These are phyloP conservation scores for Fusarium palustre DNA, from an alignment of 2,329 filamentous ascomycete species.

Conservation along the genomic window DNA sequence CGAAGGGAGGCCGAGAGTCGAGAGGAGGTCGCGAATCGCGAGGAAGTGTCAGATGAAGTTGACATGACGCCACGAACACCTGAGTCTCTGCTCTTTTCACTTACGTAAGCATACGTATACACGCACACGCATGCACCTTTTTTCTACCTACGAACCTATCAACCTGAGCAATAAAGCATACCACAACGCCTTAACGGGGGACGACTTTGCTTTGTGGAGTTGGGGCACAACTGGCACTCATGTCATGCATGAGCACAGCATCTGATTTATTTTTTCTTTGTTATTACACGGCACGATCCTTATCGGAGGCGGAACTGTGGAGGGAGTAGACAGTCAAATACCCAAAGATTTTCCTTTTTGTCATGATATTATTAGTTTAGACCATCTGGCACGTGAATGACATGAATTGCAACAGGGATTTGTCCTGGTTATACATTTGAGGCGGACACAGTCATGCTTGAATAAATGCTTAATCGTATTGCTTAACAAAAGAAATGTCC, in stretches of 20 bases:
- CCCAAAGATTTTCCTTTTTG: constrained; percentile 48
- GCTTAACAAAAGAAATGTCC: constrained; percentile 36
- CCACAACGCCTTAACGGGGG: constrained; percentile 36
- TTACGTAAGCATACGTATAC: constrained; percentile 2
- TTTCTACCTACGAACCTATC: constrained; percentile 24
- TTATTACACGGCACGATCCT: constrained; percentile 33
- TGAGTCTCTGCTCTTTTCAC: constrained; percentile 19
- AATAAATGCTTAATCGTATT: background rate
- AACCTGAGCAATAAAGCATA: constrained; percentile 32
- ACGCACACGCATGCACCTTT: background rate
- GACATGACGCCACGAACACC: constrained; percentile 13
- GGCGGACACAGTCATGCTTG: background rate
- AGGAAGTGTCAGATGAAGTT: constrained; percentile 36
- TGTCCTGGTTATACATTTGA: constrained; percentile 1
- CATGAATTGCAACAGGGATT: background rate
- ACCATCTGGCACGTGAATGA: constrained; percentile 14
- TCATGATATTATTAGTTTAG: constrained; percentile 12
- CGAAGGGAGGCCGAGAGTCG: constrained; percentile 29
- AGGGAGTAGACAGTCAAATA: constrained; percentile 49
- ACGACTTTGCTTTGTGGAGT: constrained; percentile 45
- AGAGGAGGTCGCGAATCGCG: constrained; percentile 35
- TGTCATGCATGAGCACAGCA: constrained; percentile 41
- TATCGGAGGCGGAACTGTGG: constrained; percentile 43
- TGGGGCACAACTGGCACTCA: constrained; percentile 36
- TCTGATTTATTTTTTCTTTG: constrained; percentile 36